Conservation (phyloP, 2,329 filamentous ascomycete genomes). For the Aspergillus calidoustus region DNA sequence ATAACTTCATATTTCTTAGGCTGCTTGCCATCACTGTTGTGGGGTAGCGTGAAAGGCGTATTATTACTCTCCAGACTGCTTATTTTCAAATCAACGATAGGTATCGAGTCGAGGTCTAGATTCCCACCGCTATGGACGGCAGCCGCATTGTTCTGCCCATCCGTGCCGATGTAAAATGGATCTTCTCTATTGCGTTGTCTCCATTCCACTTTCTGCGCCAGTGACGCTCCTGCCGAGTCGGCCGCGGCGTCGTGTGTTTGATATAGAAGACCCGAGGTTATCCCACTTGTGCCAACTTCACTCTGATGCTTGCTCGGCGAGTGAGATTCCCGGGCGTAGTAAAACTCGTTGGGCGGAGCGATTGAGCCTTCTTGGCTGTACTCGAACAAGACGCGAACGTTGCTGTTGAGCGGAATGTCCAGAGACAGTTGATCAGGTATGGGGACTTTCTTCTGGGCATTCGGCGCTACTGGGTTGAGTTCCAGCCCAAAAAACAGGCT, state of each 20-base stretch:
- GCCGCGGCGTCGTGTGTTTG: conserved; percentile 45
- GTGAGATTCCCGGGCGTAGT: conserved; percentile 39
- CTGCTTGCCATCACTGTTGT: conserved; percentile 37
- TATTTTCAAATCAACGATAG: conserved; percentile 89
- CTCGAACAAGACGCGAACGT: conserved; percentile 69
- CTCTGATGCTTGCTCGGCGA: conserved; percentile 25
- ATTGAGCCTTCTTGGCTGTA: conserved; percentile 57
- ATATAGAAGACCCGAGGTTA: conserved; percentile 40
- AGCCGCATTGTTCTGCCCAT: conserved; percentile 62
- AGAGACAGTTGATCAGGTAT: conserved; percentile 76
- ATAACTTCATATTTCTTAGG: conserved; percentile 70
- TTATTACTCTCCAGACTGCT: conserved; percentile 53
- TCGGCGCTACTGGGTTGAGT: conserved; percentile 84
- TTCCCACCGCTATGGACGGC: conserved; percentile 74
- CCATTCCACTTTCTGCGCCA: conserved; percentile 75
- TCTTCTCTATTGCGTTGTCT: conserved; percentile 86
- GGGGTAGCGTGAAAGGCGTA: conserved; percentile 20
- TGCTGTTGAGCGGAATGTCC: conserved; percentile 78
- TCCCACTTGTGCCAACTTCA: conserved; percentile 27
- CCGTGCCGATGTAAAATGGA: conserved; percentile 83
- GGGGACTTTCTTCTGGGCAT: conserved; percentile 85
- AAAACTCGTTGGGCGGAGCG: conserved; percentile 43
- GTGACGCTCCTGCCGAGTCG: conserved; percentile 75
- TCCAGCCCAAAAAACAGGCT: conserved; percentile 85
- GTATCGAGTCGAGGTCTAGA: conserved; percentile 91